Conservation (phyloP, 352 stramenopile genomes). For the Phytophthora boehmeriae region DNA sequence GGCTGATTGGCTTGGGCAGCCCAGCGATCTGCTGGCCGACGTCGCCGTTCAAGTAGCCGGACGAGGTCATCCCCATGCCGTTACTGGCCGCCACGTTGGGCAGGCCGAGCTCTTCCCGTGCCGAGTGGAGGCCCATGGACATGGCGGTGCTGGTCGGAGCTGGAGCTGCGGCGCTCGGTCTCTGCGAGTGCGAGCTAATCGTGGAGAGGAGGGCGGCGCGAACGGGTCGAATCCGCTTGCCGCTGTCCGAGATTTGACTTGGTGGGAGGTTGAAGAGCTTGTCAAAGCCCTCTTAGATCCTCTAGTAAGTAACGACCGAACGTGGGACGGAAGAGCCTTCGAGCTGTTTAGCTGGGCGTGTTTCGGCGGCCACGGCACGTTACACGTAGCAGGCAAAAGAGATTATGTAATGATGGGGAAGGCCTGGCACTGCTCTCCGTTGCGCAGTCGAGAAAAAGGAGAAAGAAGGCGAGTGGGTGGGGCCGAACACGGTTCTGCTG, state of each 20-base stretch:
- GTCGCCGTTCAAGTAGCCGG: conserved; percentile 44
- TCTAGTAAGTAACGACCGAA: conserved; percentile 18
- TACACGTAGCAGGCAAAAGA: conserved; percentile 58
- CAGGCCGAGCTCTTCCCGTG: conserved; percentile 71
- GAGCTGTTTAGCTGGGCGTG: conserved; percentile 5
- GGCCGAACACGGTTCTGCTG: conserved; percentile 11
- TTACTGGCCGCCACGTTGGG: conserved; percentile 50
- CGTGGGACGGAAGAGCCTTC: conserved; percentile 1
- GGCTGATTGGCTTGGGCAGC: conserved; percentile 73
- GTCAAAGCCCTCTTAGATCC: conserved; percentile 21
- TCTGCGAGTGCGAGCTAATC: conserved; percentile 41
- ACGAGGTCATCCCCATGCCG: conserved; percentile 35
- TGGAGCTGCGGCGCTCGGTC: conserved; percentile 38
- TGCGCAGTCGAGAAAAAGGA: conserved; percentile 25
- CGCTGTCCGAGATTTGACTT: conserved; percentile 1
- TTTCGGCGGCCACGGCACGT: conserved; percentile 33
- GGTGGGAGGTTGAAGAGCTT: conserved; percentile 16
- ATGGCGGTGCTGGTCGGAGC: conserved; percentile 36
- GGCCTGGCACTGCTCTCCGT: conserved; percentile 34
- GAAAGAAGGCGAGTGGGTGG: conserved; percentile 15
- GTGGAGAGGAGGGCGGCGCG: conserved; percentile 18
- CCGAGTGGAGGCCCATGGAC: conserved; percentile 77
- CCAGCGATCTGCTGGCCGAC: conserved; percentile 33
- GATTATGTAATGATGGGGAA: conserved; percentile 80
- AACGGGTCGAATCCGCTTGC: conserved; percentile 2